Evolutionary conservation across 192 early-diverging fungal genomes (phyloP), one percentile per base, ranked within the genome.

Genomic region (Backusella parvicylindrica): DNA sequence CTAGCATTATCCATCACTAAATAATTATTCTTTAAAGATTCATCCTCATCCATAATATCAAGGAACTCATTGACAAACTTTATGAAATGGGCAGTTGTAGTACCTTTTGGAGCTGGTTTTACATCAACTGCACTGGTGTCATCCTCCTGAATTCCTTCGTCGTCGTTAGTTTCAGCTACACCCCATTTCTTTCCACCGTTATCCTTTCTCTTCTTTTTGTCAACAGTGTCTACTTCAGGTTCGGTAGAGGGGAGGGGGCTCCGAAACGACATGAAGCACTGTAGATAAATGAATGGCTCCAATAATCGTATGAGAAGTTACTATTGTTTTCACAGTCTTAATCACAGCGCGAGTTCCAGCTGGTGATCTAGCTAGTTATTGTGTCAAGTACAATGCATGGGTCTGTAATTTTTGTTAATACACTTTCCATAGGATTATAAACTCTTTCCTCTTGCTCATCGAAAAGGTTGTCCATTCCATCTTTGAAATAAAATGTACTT

Each of bases 181-280:
- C 53, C 53, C 21, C 53, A 6, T 56, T 56, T 56, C 53, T 56
- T 56, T 56, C 53, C 53, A 56, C 53, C 6, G n/a, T 56, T 56
- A 38, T 33, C 65, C 65, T 37, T 67, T 36, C 35, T 67, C 65
- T 67, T 67, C 65, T 67, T 67, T 67, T 67, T 67, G 11, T 33
- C 31, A 67, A 67, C 31, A 67, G 65, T 67, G 31, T 67, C 65
- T 67, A 38, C n/a, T 56, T 56, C 53, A 56, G 53, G 13, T 56
- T 56, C 23, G 53, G 53, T 18, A 56, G 53, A 21, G 53, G 53
- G 53, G n/a, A n/a, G n/a, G n/a, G n/a, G 18, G n/a, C 38, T 67
- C 38, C 35, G 38, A 67, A 67, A 67, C 65, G 65, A 37, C 33
- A 67, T 67, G 33, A 67, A 67, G 65, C 33, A 67, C 33, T 37